Percentiles rank a stretch among this genome's conserved stretches.
phyloP scores from a whole-genome alignment of 2,329 filamentous ascomycete species.

The Monilinia polystroma region DNA sequence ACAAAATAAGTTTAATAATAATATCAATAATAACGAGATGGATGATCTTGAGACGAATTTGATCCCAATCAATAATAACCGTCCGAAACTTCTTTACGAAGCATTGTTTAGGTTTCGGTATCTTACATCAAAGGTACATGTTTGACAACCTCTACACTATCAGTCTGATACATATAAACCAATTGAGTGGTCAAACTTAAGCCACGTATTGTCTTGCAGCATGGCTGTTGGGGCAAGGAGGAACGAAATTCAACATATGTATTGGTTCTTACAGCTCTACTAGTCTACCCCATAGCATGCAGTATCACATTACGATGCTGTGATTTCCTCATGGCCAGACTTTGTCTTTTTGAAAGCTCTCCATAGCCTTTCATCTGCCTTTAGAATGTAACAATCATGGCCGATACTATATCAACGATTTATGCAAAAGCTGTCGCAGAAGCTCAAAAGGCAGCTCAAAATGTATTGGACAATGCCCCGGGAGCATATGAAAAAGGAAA shows the following conservation, averaged over 20 bases:
- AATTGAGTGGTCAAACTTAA: background rate
- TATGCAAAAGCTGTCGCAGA: constrained; percentile 3
- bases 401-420: constrained; percentile 3
- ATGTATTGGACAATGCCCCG: constrained; percentile 12
- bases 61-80: background rate
- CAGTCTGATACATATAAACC: background rate
- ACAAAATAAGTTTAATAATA: too few species aligned
- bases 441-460: constrained; percentile 10
- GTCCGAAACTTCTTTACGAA: too few species aligned
- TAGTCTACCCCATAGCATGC: constrained; percentile 6
- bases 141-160: background rate
- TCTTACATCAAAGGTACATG: background rate
- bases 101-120: background rate
- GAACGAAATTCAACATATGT: too few species aligned
- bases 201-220: constrained; percentile 1
- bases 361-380: background rate
- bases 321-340: background rate
- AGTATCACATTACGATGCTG: background rate
- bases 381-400: background rate
- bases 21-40: too few species aligned
- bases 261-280: background rate
- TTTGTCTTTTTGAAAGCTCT: background rate
- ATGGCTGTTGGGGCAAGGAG: background rate
- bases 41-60: background rate
- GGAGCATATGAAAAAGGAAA: constrained; percentile 15